phyloP scores from a whole-genome alignment of 2,329 filamentous ascomycete genomes.

The Gaeumannomyces tritici region DNA sequence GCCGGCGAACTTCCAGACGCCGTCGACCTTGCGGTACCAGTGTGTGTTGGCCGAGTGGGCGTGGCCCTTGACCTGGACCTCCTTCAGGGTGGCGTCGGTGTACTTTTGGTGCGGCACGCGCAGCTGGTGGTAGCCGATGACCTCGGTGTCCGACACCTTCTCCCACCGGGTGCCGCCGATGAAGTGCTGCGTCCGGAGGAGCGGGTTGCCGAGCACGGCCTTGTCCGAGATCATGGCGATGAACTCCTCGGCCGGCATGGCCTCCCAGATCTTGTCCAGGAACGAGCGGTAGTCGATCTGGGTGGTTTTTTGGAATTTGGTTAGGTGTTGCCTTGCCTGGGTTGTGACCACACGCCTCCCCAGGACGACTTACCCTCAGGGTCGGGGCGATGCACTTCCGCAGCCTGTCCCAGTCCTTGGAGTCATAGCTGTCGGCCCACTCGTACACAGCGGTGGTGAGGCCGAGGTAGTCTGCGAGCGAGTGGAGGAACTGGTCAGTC shows the following conservation, averaged over 20 bases:
- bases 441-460: conserved; percentile 40
- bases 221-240: conserved; percentile 46
- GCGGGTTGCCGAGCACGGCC: conserved; percentile 47
- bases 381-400: conserved; percentile 52
- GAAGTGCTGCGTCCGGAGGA: conserved; percentile 55
- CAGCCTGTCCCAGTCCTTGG: conserved; percentile 53
- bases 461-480: conserved; percentile 33
- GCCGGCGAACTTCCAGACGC: conserved; percentile 50
- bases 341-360: too few species aligned
- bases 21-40: conserved; percentile 45
- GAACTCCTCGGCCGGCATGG: conserved; percentile 50
- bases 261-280: conserved; percentile 47
- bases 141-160: conserved; percentile 43
- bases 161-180: conserved; percentile 49
- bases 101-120: conserved; percentile 53
- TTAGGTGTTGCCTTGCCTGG: too few species aligned
- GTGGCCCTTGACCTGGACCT: conserved; percentile 47
- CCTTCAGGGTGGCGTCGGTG: conserved; percentile 33
- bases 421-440: conserved; percentile 56
- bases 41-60: conserved; percentile 46
- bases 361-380: conserved; percentile 25
- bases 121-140: conserved; percentile 48
- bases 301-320: background rate
- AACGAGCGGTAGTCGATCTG: conserved; percentile 62
- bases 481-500: background rate